Conservation (phyloP, 441 rosid genomes). For the Pelargonium fulgidum region DNA sequence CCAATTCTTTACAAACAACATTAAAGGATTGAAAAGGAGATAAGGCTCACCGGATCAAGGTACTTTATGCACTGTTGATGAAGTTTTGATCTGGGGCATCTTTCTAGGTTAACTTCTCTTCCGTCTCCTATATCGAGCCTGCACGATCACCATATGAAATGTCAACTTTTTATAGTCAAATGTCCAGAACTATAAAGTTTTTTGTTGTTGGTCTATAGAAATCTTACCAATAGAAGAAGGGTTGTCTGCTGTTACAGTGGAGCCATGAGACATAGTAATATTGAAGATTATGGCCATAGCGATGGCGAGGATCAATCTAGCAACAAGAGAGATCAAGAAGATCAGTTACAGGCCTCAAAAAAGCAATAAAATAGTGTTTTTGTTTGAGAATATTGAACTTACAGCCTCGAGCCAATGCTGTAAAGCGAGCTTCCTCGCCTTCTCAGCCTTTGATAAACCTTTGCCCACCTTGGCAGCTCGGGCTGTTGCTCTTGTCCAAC, state of each 20-base stretch:
- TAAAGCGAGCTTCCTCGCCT: conserved; percentile 81
- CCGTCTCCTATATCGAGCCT: conserved; percentile 99
- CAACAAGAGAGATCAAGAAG: conserved; percentile 15
- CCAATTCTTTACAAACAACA: not conserved
- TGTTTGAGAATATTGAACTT: conserved; percentile 24
- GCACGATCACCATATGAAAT: conserved; percentile 26
- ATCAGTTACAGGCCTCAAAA: conserved; percentile 17
- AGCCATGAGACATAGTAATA: conserved; percentile 79
- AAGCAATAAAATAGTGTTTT: not conserved
- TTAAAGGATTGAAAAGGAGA: not conserved
- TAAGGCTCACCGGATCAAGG: conserved; percentile 69
- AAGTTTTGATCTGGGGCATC: conserved; percentile 65
- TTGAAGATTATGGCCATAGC: conserved; percentile 90
- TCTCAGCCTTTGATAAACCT: conserved; percentile 82
- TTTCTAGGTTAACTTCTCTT: conserved; percentile 66
- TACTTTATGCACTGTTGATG: conserved; percentile 92
- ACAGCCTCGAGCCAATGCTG: conserved; percentile 99
- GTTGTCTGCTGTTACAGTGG: conserved; percentile 74
- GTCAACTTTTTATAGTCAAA: conserved; percentile 14
- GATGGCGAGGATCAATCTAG: conserved; percentile 94
- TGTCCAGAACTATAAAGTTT: conserved; percentile 16
- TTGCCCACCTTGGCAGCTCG: conserved; percentile 97
- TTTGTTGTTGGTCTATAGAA: conserved; percentile 14
- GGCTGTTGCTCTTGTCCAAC: conserved; percentile 96
- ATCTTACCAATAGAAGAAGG: conserved; percentile 89